Base-by-base conservation (phyloP, 495 filamentous ascomycete species). In the Apiosordaria backusii region DNA sequence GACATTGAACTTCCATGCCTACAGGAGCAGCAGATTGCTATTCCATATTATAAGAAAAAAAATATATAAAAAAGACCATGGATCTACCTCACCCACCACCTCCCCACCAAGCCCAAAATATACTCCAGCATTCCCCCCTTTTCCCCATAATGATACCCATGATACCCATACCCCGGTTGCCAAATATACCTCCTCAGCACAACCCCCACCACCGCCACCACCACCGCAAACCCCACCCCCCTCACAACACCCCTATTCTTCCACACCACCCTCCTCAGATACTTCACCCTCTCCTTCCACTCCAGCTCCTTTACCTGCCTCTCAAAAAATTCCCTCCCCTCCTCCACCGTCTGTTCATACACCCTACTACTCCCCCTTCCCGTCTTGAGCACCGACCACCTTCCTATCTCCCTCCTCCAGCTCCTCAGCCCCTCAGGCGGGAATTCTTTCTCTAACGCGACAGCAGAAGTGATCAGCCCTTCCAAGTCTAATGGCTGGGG, bases 401-500 rank as follows among this genome's bases (percentile, higher is more conserved):
- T 70, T 2, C 92, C 90, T 52, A 99, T 88, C 25, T 70, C 76
- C 15, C 55, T 53, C 60, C 81, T 78, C 94, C 96, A 98, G 22
- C 84, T 80, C 18, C 83, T 85, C 54, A 99, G 76, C 1, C 78
- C 79, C 73, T 92, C 89, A 1, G 95, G 96, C 13, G 94, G 93
- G 76, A 89, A 90, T 26, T 16, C 10, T 4, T 3, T 10, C 25
- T 61, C 25, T 0, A 97, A 82, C 23, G 68, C 60, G 4, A 85
- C 78, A 16, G 96, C 88, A 26, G 79, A 78, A 19, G 76, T 68
- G 64, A 99, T 90, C 45, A 97, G 81, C 3, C 77, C 80, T 65
- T 99, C 95, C 24, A 99, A 77, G 69, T 97, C 86, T n/a, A 97
- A 82, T 10, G 90, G 88, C 55, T 84, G 85, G 0, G 95, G 95